These are phyloP conservation scores for Tothia fuscella DNA, from an alignment of 2,329 filamentous ascomycete genomes.

Conservation along the genomic window DNA sequence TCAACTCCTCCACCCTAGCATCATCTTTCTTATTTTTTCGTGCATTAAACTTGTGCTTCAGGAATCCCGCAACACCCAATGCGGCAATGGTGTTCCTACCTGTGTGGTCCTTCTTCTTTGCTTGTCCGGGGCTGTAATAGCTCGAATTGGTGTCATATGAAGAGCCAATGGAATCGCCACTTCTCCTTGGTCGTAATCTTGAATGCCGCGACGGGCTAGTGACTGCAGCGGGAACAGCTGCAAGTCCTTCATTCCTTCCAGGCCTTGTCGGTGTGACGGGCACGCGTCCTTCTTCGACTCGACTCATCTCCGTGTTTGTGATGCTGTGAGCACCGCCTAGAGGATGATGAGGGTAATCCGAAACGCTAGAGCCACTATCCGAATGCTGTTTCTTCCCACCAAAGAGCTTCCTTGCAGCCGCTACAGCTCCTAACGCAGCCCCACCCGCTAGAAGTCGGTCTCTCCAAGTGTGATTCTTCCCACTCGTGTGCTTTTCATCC, in stretches of 20 bases:
- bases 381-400: conserved; percentile 37
- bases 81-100: conserved; percentile 34
- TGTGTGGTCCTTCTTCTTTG: conserved; percentile 22
- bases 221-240: conserved; percentile 10
- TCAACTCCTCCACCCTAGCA: conserved; percentile 45
- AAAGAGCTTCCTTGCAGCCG: conserved; percentile 44
- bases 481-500: conserved; percentile 30
- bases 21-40: conserved; percentile 47
- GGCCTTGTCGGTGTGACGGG: conserved; percentile 31
- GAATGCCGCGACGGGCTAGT: conserved; percentile 11
- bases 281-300: conserved; percentile 42
- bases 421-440: conserved; percentile 30
- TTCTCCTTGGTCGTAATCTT: conserved; percentile 15
- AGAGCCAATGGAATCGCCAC: conserved; percentile 27
- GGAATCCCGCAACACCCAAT: conserved; percentile 27
- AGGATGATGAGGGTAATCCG: conserved; percentile 35
- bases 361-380: conserved; percentile 39
- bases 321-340: conserved; percentile 35
- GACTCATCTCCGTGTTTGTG: conserved; percentile 35
- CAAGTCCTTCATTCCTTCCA: conserved; percentile 9
- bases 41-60: conserved; percentile 35
- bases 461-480: conserved; percentile 27
- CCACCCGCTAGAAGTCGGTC: conserved; percentile 34
- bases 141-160: conserved; percentile 22
- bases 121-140: conserved; percentile 11